phyloP scores from a whole-genome alignment of 345 rosid species.

The Citrus hindsii region DNA sequence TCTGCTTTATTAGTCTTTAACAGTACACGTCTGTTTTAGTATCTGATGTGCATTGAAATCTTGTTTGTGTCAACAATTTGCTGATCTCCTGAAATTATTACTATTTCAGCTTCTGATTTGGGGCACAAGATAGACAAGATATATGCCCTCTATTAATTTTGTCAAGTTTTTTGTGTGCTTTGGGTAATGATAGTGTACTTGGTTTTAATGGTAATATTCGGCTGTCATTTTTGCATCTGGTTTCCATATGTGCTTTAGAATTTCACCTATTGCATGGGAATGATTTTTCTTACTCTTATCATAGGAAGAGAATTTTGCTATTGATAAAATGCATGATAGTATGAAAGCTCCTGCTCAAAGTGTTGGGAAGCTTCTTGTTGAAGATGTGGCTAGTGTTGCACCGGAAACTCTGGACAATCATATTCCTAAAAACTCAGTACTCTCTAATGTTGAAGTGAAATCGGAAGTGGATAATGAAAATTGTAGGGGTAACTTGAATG shows the following conservation, averaged over 20 bases:
- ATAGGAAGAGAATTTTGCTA: slow-evolving; percentile 39
- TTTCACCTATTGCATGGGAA: neutral
- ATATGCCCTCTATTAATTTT: neutral
- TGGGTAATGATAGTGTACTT: neutral
- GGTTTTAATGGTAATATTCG: neutral
- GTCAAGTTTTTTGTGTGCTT: neutral
- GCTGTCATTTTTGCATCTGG: neutral
- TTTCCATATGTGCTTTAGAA: neutral
- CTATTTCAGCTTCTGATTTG: neutral
- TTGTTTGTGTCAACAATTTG: neutral
- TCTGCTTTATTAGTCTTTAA: neutral
- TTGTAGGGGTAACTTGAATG: slow-evolving; percentile 21
- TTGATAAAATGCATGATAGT: slow-evolving; percentile 30
- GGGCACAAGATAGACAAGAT: neutral
- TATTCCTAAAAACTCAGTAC: slow-evolving; percentile 30
- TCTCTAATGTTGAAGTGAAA: slow-evolving; percentile 31
- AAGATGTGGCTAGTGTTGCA: slow-evolving; percentile 21
- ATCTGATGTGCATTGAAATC: neutral
- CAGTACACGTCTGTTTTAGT: neutral
- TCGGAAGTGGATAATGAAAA: slow-evolving; percentile 33
- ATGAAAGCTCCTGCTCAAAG: slow-evolving; percentile 33
- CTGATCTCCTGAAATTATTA: neutral
- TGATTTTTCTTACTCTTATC: slow-evolving; percentile 16
- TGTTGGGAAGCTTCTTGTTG: slow-evolving; percentile 32
- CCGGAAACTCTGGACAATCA: slow-evolving; percentile 31